Evolutionary conservation across 2,329 filamentous ascomycete genomes (phyloP).

Genomic region (Botrytis fabae): DNA sequence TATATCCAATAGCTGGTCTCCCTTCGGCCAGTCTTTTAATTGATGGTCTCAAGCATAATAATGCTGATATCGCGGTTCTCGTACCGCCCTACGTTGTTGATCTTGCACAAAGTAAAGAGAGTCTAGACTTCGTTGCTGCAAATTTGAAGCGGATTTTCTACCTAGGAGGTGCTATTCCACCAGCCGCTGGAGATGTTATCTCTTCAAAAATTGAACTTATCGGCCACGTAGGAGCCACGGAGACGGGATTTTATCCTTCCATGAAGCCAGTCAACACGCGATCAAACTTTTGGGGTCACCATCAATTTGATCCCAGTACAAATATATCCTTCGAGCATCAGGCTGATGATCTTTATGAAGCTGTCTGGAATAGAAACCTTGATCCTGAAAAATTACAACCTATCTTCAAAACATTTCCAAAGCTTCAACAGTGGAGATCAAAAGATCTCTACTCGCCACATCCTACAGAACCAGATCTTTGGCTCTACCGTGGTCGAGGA

Average conservation of each 20-base stretch:
- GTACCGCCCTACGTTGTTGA: conserved; percentile 14
- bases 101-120: not conserved
- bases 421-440: conserved; percentile 3
- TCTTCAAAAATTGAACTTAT: conserved; percentile 13
- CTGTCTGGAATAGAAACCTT: not conserved
- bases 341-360: conserved; percentile 16
- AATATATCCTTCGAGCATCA: conserved; percentile 11
- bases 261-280: not conserved
- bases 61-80: conserved; percentile 17
- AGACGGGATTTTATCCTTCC: conserved; percentile 14
- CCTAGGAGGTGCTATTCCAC: conserved; percentile 16
- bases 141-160: conserved; percentile 1
- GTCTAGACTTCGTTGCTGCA: conserved; percentile 10
- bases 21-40: conserved; percentile 13
- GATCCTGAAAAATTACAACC: not conserved
- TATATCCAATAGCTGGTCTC: conserved; percentile 10
- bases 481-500: conserved; percentile 42
- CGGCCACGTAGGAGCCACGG: not conserved
- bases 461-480: conserved; percentile 41
- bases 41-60: conserved; percentile 16
- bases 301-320: not conserved
- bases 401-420: conserved; percentile 12
- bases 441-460: conserved; percentile 41
- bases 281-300: not conserved
- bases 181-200: conserved; percentile 8